Base-by-base conservation (phyloP, 345 rosid genomes). In the Zanthoxylum bungeanum region DNA sequence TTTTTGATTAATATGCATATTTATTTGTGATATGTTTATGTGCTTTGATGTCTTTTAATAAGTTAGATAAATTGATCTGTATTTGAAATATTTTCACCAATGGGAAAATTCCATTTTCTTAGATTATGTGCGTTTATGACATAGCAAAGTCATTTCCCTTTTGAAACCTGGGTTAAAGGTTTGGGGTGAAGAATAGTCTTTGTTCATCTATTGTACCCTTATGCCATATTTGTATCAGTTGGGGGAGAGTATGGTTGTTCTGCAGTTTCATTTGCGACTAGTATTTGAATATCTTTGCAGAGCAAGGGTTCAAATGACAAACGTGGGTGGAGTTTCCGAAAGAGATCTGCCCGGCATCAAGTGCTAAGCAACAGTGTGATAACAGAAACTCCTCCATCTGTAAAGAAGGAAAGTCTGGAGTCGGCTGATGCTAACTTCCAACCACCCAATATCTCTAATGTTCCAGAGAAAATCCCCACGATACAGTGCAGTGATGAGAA, bases 301-400 rank as follows among this genome's bases (percentile, higher is more conserved):
- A 79, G 46, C 66, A 83, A 85, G 66, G 68, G 79, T 24, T 68
- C 87, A 68, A 68, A 69, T 70, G 88, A 83, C 64, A 85, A 77
- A 73, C 73, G 77, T 17, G 79, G 87, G 69, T 89, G 94, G 94
- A 89, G 92, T 77, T 87, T 89, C 73, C 85, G 87, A 49, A 87
- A 85, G 84, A 85, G 83, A 73, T 87, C 90, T 71, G 89, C 85
- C 27, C 76, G 83, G 55, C 92, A 87, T 68, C 82, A 86, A 39
- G 91, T 89, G 76, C 82, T 89, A 37, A 89, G 84, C 87, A 84
- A 84, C 79, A 83, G 77, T 36, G 82, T 76, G 28, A 65, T 75
- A 55, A 61, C 87, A n/a, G 95, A 87, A 77, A 50, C 79, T 37
- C 56, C 83, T 17, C 74, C 79, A 39, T 65, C 86, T 63, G 80